Evolutionary conservation across 768 basidiomycete species (phyloP).

Genomic region (Tylopilus felleus): DNA sequence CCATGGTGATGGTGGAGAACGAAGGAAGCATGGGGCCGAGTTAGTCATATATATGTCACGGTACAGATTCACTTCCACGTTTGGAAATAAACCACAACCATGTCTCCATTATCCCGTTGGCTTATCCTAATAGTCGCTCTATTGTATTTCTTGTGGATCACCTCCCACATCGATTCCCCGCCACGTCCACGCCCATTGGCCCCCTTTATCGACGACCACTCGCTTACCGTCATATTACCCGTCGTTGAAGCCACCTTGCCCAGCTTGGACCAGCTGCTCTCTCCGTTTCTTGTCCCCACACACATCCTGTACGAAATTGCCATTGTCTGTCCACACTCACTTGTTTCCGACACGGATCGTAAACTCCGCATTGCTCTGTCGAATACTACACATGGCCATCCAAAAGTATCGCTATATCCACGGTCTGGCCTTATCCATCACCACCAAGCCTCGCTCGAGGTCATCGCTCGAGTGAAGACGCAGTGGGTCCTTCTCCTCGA

Average conservation of each 20-base stretch:
- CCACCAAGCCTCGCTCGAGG: constrained; percentile 32
- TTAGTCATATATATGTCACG: background rate
- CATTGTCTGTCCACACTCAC: constrained; percentile 41
- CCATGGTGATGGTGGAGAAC: constrained; percentile 32
- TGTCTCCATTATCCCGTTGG: background rate
- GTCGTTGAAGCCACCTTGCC: constrained; percentile 37
- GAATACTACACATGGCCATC: constrained; percentile 29
- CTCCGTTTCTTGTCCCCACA: constrained; percentile 37
- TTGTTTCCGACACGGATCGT: constrained; percentile 35
- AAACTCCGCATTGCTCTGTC: constrained; percentile 35
- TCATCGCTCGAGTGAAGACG: constrained; percentile 39
- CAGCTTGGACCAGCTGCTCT: constrained; percentile 34
- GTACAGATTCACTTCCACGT: too few relatives aligned
- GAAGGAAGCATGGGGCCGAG: background rate
- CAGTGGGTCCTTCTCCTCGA: constrained; percentile 54
- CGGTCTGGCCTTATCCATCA: constrained; percentile 25
- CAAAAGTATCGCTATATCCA: constrained; percentile 42
- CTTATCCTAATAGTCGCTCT: background rate
- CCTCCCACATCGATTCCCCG: background rate
- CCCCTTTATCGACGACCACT: constrained; percentile 24
- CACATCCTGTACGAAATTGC: constrained; percentile 43
- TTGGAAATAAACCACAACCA: constrained; percentile 18
- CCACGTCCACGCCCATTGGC: background rate
- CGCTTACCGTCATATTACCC: constrained; percentile 50
- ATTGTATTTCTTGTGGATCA: constrained; percentile 12